Conservation (phyloP, 139 green algal genomes). For the Monoraphidium neglectum region DNA sequence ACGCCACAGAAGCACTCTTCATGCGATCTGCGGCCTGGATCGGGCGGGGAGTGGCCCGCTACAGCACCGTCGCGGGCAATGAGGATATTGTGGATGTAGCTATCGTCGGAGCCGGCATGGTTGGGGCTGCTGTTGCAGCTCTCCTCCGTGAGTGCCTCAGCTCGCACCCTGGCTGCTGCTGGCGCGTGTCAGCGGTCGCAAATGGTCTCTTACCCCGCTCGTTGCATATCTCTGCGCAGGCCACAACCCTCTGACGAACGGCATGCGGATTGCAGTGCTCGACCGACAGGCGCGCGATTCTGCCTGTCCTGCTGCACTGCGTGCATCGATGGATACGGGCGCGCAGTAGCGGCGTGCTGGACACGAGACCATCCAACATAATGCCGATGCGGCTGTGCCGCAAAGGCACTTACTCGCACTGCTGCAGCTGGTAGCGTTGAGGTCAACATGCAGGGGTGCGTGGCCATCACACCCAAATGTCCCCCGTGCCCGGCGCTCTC, state of each 20-base stretch:
- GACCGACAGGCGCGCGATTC: conserved; percentile 53
- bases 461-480: too few relatives aligned
- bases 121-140: conserved; percentile 67
- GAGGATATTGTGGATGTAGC: conserved; percentile 57
- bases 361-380: neutral
- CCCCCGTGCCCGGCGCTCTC: neutral
- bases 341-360: neutral
- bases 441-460: too few relatives aligned
- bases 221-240: too few relatives aligned
- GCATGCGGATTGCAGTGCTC: conserved; percentile 58
- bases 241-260: conserved; percentile 42
- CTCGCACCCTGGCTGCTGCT: too few relatives aligned
- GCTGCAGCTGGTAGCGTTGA: neutral
- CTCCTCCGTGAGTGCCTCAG: conserved; percentile 63
- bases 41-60: too few relatives aligned
- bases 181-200: too few relatives aligned
- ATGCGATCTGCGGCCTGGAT: too few relatives aligned
- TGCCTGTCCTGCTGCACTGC: neutral
- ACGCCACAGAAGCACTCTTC: too few relatives aligned
- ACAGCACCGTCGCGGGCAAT: too few relatives aligned
- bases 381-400: neutral
- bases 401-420: neutral
- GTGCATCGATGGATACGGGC: neutral
- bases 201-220: too few relatives aligned
- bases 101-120: conserved; percentile 77